These are phyloP conservation scores for Picea abies DNA, from an alignment of 83 land plant genomes.

Conservation along the genomic window DNA sequence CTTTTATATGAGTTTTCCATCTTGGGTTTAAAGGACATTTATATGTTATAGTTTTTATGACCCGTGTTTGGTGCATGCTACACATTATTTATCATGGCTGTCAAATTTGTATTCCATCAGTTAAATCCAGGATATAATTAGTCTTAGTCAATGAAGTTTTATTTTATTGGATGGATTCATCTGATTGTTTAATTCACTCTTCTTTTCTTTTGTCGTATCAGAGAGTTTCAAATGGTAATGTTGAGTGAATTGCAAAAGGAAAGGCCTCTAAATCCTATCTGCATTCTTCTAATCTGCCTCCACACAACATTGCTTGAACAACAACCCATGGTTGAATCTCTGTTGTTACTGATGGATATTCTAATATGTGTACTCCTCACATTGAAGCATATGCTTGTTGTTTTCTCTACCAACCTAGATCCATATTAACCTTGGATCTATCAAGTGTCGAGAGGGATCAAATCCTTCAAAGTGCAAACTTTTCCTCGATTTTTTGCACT, in stretches of 20 bases:
- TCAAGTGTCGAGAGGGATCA: no score
- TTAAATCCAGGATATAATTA: not conserved
- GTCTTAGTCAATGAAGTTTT: constrained; percentile 4
- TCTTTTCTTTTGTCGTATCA: constrained; percentile 18
- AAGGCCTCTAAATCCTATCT: constrained; percentile 35
- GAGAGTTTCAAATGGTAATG: constrained; percentile 30
- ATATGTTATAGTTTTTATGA: not conserved
- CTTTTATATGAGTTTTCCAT: not conserved
- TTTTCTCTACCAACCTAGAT: not conserved
- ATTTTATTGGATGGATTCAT: constrained; percentile 2
- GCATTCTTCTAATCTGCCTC: constrained; percentile 42
- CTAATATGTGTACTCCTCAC: constrained; percentile 39
- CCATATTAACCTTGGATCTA: no score
- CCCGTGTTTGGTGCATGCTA: not conserved
- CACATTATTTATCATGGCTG: not conserved
- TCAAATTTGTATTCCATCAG: not conserved
- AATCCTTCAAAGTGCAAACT: no score
- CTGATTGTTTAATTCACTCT: constrained; percentile 4
- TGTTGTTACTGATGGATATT: constrained; percentile 54
- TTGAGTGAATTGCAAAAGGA: constrained; percentile 35
- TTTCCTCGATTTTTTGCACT: no score
- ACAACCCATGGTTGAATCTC: constrained; percentile 39
- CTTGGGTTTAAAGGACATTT: not conserved
- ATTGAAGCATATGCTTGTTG: not conserved
- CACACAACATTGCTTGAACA: constrained; percentile 41